Evolutionary conservation across 768 basidiomycete genomes (phyloP).

Genomic region (Dendrothele bispora): DNA sequence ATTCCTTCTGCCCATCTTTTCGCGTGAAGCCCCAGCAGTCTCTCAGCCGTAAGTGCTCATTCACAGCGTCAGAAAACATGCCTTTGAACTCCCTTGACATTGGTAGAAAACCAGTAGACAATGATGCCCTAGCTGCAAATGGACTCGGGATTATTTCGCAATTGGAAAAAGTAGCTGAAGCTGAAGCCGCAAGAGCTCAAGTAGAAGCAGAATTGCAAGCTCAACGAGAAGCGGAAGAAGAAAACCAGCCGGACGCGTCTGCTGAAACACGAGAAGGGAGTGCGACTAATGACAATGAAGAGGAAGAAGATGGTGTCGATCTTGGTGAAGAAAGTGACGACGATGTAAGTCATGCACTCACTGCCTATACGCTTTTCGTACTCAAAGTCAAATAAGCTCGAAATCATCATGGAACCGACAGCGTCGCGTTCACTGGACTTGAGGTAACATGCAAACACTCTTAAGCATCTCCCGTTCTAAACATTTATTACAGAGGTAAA

Average conservation of each 20-base stretch:
- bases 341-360: conserved; percentile 32
- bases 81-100: conserved; percentile 16
- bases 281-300: conserved; percentile 28
- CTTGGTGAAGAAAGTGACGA: conserved; percentile 43
- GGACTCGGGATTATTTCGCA: conserved; percentile 20
- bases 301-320: conserved; percentile 35
- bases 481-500: conserved; percentile 27
- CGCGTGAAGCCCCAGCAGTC: conserved; percentile 45
- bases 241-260: conserved; percentile 51
- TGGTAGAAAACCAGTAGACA: conserved; percentile 10
- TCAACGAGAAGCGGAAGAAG: conserved; percentile 46
- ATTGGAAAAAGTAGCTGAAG: conserved; percentile 21
- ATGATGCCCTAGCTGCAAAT: conserved; percentile 4
- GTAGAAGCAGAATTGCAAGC: conserved; percentile 42
- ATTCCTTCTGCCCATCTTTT: conserved; percentile 31
- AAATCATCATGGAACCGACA: conserved; percentile 86
- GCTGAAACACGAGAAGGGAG: conserved; percentile 40
- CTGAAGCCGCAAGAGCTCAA: conserved; percentile 26
- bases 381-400: conserved; percentile 47
- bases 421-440: conserved; percentile 75
- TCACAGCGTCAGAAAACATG: background rate
- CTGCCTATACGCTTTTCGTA: background rate
- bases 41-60: conserved; percentile 60
- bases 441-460: conserved; percentile 45
- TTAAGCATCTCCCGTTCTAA: conserved; percentile 27